Evolutionary conservation across 1,284 basidiomycete species (phyloP), one percentile per base, ranked within the genome.

Genomic region (Puccinia hordei): DNA sequence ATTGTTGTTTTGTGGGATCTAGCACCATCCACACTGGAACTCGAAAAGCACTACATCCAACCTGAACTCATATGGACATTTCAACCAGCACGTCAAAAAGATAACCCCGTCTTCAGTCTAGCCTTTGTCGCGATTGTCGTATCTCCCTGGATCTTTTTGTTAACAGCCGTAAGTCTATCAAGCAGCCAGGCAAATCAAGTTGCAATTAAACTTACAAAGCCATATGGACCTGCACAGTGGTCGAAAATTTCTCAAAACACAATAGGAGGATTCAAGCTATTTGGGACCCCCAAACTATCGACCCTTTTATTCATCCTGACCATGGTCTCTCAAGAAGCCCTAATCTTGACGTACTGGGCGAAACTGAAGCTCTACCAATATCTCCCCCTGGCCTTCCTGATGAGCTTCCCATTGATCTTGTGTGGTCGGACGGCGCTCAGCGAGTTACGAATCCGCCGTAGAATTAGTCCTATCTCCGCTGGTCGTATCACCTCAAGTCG

Each of bases 291-390:
- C 87, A 84, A 89, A 92, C 55, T 35, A 24, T 73, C 78, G 49
- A 80, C 57, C 83, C 82, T 92, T 1, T 89, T 92, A n/a, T 95
- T 95, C 87, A 88, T 91, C n/a, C 84, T 87, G 6, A 89, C 90
- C n/a, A 89, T 96, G 19, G 89, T 88, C 12, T 91, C 90, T 9
- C 91, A 94, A 82, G 93, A 96, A 85, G 89, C 83, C 0, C 88
- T 95, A 30, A 89, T 95, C 63, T 87, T 93, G 69, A 91, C 90
- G 87, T 95, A 96, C 86, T 95, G 93, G 94, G 88, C 93, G 65
- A 90, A 90, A 72, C 89, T 94, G 83, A 90, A 89, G 83, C 88
- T 96, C 19, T 92, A 92, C 30, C 90, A 94, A 82, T 92, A 94
- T 10, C 86, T 93, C 53, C 85, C 90, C 12, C 93, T 93, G 83